phyloP scores from a whole-genome alignment of 352 stramenopile genomes.

The Pythium aquatile region DNA sequence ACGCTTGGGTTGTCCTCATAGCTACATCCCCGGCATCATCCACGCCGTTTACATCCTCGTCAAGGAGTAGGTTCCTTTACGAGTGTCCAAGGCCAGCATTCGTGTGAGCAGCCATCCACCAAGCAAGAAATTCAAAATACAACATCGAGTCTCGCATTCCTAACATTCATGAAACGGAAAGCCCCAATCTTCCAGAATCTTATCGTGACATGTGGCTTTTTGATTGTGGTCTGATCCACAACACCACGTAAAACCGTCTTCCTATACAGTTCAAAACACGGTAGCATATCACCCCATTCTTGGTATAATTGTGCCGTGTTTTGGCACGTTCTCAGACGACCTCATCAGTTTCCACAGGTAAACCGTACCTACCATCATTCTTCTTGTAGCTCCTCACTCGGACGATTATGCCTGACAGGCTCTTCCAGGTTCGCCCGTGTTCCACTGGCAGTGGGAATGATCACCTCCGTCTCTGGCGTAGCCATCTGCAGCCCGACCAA shows the following conservation, averaged over 20 bases:
- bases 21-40: conserved; percentile 73
- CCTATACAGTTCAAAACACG: neutral
- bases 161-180: too few species aligned
- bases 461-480: neutral
- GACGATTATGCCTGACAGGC: conserved; percentile 1
- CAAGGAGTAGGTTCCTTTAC: conserved; percentile 38
- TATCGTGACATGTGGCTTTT: neutral
- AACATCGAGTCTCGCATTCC: too few species aligned
- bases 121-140: too few species aligned
- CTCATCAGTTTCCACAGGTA: neutral
- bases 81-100: too few species aligned
- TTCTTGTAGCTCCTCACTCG: neutral
- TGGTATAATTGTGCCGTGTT: neutral
- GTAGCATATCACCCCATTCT: neutral
- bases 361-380: neutral
- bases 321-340: neutral
- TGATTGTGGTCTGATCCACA: neutral
- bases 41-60: conserved; percentile 76
- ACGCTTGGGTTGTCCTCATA: conserved; percentile 8
- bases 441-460: neutral
- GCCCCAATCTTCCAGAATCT: too few species aligned
- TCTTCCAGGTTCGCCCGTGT: neutral
- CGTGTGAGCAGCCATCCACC: too few species aligned
- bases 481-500: too few species aligned
- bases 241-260: too few species aligned